phyloP scores from a whole-genome alignment of 306 rosid genomes.

The Vigna unguiculata region DNA sequence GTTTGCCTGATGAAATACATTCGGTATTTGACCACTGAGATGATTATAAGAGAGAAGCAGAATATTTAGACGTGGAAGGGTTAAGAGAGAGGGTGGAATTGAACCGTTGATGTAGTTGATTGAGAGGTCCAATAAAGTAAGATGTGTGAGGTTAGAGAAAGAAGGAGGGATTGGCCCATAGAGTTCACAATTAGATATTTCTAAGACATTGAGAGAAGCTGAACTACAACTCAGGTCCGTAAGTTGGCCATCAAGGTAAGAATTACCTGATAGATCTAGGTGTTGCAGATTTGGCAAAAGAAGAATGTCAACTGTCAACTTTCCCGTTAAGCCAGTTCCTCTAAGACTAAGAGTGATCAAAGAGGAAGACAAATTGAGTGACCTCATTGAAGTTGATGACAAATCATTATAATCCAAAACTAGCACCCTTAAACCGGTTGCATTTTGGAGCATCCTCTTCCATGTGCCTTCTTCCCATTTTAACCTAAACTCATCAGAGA shows the following conservation, averaged over 20 bases:
- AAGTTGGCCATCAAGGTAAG: background rate
- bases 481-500: no score
- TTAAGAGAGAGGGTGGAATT: no score
- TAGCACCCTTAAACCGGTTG: background rate
- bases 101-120: no score
- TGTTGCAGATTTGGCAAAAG: constrained; percentile 4
- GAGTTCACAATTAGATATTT: no score
- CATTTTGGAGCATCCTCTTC: background rate
- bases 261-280: background rate
- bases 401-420: background rate
- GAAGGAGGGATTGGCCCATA: background rate
- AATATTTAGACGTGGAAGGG: no score
- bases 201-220: background rate
- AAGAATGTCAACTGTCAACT: background rate
- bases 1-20: no score
- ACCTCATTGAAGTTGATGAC: background rate
- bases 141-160: background rate
- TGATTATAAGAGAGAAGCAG: background rate
- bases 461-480: background rate
- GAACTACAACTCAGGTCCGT: background rate
- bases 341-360: background rate
- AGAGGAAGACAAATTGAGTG: constrained; percentile 20
- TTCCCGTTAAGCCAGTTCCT: background rate
- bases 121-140: no score
- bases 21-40: no score